Percentiles rank a stretch among this genome's conserved stretches.
These are phyloP conservation scores for Yarrowia deformans DNA, from an alignment of 805 yeast species.

Conservation along the genomic window DNA sequence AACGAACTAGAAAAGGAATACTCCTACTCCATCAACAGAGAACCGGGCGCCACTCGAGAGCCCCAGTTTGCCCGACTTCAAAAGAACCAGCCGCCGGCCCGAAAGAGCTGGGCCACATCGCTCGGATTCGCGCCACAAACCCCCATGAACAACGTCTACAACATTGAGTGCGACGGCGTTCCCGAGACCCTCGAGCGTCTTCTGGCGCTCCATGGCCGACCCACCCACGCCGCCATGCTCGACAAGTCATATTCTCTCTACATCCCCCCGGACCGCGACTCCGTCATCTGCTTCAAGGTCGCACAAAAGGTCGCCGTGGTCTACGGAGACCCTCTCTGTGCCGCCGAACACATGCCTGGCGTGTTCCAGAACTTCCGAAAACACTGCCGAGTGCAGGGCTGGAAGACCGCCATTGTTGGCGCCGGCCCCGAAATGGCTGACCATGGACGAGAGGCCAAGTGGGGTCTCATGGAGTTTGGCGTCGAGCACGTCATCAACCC, in stretches of 20 bases:
- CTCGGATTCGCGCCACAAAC: slow-evolving; percentile 20
- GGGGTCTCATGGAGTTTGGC: slow-evolving; percentile 37
- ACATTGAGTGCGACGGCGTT: slow-evolving; percentile 31
- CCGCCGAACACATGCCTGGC: slow-evolving; percentile 26
- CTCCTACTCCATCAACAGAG: slow-evolving; percentile 35
- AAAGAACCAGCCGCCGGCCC: slow-evolving; percentile 19
- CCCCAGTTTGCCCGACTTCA: slow-evolving; percentile 36
- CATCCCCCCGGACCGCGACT: slow-evolving; percentile 16
- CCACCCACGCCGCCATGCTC: slow-evolving; percentile 39
- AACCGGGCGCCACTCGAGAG: slow-evolving; percentile 31
- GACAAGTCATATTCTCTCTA: slow-evolving; percentile 32
- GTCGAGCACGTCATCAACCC: slow-evolving; percentile 39
- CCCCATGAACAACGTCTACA: slow-evolving; percentile 33
- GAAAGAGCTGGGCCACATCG: slow-evolving; percentile 28
- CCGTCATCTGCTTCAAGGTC: slow-evolving; percentile 35
- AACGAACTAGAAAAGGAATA: slow-evolving; percentile 27
- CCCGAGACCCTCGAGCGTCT: slow-evolving; percentile 34
- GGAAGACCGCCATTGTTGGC: slow-evolving; percentile 30
- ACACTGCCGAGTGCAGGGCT: slow-evolving; percentile 12
- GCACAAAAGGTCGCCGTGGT: slow-evolving; percentile 28
- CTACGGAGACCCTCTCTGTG: slow-evolving; percentile 36
- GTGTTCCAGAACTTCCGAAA: slow-evolving; percentile 22
- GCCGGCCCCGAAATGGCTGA: slow-evolving; percentile 33
- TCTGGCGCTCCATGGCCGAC: slow-evolving; percentile 30
- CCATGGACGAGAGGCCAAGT: slow-evolving; percentile 14